Percentiles rank a stretch among this genome's conserved stretches.
Conservation (phyloP, 176 grass and related monocot species). For the Oryza meridionalis region DNA sequence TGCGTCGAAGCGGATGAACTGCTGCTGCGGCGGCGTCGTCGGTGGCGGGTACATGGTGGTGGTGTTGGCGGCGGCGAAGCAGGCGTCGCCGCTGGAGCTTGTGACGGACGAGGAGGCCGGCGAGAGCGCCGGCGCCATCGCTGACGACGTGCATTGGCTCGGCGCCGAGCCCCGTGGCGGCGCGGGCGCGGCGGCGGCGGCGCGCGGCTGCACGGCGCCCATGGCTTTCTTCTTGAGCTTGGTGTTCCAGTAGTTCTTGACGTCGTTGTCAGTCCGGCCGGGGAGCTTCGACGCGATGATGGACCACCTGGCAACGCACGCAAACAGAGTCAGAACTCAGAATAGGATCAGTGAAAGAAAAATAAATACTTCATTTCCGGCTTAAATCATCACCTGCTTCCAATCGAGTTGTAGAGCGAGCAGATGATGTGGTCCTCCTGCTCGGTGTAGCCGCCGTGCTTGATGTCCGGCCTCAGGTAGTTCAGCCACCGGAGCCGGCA, state of each 20-base stretch:
- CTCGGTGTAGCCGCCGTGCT: slow-evolving; percentile 84
- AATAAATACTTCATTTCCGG: background rate
- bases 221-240: slow-evolving; percentile 93
- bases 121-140: slow-evolving; percentile 27
- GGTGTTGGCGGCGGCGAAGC: slow-evolving; percentile 16
- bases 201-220: background rate
- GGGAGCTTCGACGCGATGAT: slow-evolving; percentile 88
- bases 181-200: slow-evolving; percentile 15
- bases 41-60: slow-evolving; percentile 16
- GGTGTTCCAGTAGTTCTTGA: slow-evolving; percentile 99
- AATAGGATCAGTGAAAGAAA: background rate
- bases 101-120: slow-evolving; percentile 45
- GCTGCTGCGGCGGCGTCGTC: background rate
- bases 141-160: background rate
- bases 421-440: slow-evolving; percentile 76
- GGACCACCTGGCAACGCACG: slow-evolving; percentile 62
- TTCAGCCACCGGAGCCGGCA: slow-evolving; percentile 91
- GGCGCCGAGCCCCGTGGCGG: background rate
- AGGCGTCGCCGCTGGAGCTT: slow-evolving; percentile 40
- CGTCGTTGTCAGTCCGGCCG: slow-evolving; percentile 93
- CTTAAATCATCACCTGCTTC: slow-evolving; percentile 54
- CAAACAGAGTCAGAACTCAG: background rate
- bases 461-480: slow-evolving; percentile 84
- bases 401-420: slow-evolving; percentile 68
- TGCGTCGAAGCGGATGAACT: slow-evolving; percentile 19